Evolutionary conservation across 306 rosid species (phyloP), one percentile per base, ranked within the genome.

Genomic region (Morella rubra): DNA sequence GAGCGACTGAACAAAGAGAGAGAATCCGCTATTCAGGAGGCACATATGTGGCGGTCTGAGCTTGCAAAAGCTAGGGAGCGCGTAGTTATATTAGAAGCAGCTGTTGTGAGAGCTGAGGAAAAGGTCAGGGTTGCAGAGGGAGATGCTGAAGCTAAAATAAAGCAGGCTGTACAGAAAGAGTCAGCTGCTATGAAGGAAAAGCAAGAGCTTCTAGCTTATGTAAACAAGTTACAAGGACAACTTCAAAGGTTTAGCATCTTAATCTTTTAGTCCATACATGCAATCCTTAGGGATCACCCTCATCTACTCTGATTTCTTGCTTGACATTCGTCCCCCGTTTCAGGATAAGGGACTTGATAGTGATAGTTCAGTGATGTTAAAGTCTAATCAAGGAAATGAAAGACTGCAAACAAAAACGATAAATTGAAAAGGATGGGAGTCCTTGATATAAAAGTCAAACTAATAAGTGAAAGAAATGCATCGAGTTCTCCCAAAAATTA

Each of bases 11-110:
- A 72, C 74, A 88, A 79, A 85, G 98, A 89, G 86, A 89, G 96
- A 81, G 93, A 87, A 83, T 90, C 91, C 37, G 93, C 99, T 52
- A 75, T 79, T 78, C 88, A 85, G 83, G 99, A 96, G 88, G 96
- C 93, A 64, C 84, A 86, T 84, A 87, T 92, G 97, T 96, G 99
- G 99, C 97, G 98, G 47, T 81, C 96, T 15, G 98, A 96, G 84
- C 93, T 96, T 56, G 99, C 88, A 44, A 96, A 96, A 91, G 97
- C 98, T 77, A 89, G 99, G 81, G 99, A 96, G 71, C 91, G 86
- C 69, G 97, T 73, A 27, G 98, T 91, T 75, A 91, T 92, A 76
- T 86, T 85, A 81, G 99, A 96, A 91, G 99, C 91, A 67, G 81
- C 92, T 61, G 90, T 93, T 22, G 90, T 89, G 79, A 85, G 98